Evolutionary conservation across 257 asterid genomes (phyloP).

Genomic region (Nicotiana knightiana): DNA sequence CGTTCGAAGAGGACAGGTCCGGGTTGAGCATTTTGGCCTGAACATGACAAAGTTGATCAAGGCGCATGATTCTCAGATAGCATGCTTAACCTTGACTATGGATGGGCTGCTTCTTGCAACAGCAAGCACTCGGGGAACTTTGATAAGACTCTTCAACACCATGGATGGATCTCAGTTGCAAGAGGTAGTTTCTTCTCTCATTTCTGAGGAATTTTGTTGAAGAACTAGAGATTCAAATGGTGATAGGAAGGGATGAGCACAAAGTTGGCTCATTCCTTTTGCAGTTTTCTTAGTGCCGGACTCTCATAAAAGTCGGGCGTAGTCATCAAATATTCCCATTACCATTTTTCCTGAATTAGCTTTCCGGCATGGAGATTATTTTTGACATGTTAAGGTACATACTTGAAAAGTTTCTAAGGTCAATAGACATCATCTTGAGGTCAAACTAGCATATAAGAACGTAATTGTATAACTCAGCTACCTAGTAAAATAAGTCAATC

Average conservation of each 20-base stretch:
- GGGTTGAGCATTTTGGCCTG: constrained; percentile 91
- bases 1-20: constrained; percentile 73
- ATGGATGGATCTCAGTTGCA: constrained; percentile 92
- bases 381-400: background rate
- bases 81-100: constrained; percentile 76
- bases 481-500: background rate
- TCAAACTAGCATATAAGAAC: background rate
- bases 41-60: constrained; percentile 63
- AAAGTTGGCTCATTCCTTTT: background rate
- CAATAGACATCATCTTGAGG: background rate
- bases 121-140: constrained; percentile 82
- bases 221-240: background rate
- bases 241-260: background rate
- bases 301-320: background rate
- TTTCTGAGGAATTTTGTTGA: background rate
- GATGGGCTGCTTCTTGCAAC: constrained; percentile 97
- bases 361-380: background rate
- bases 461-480: background rate
- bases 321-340: background rate
- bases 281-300: background rate
- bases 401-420: background rate
- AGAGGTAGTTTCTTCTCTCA: constrained; percentile 52
- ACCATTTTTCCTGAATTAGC: background rate
- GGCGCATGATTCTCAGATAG: constrained; percentile 83
- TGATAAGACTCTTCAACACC: constrained; percentile 90